These are phyloP conservation scores for Isatis tinctoria DNA, from an alignment of 345 rosid species.

Conservation along the genomic window DNA sequence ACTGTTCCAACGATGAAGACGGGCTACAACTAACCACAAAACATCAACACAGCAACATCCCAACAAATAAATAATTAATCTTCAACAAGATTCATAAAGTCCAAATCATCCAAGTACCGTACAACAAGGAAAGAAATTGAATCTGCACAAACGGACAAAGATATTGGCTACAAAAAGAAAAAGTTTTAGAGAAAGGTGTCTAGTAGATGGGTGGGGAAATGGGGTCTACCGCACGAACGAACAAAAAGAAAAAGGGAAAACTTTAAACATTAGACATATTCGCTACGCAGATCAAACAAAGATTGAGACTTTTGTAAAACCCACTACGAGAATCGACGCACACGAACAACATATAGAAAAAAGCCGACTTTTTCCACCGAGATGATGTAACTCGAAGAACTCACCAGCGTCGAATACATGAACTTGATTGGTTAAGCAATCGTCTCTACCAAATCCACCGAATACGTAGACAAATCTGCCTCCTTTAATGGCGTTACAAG, in stretches of 20 bases:
- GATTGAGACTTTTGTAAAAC: conserved; percentile 12
- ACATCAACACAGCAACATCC: neutral
- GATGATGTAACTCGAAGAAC: neutral
- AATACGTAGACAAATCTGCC: conserved; percentile 84
- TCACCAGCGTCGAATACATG: conserved; percentile 85
- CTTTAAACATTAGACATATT: neutral
- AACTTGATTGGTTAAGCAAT: conserved; percentile 88
- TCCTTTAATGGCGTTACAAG: conserved; percentile 85
- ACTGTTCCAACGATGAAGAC: neutral
- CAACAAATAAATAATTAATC: neutral
- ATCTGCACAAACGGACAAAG: neutral
- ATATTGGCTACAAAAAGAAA: neutral
- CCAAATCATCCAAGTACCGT: neutral
- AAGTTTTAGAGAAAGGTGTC: neutral
- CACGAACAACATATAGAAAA: neutral
- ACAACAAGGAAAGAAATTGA: neutral
- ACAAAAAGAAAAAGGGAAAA: neutral
- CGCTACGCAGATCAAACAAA: conserved; percentile 12
- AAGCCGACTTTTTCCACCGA: neutral
- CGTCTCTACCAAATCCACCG: conserved; percentile 80
- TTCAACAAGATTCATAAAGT: neutral
- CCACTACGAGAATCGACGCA: conserved; percentile 8
- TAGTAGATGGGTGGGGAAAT: neutral
- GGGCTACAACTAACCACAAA: neutral
- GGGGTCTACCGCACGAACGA: conserved; percentile 24